These are phyloP conservation scores for Citeromyces hawaiiensis DNA, from an alignment of 1,139 yeast species.

Conservation along the genomic window DNA sequence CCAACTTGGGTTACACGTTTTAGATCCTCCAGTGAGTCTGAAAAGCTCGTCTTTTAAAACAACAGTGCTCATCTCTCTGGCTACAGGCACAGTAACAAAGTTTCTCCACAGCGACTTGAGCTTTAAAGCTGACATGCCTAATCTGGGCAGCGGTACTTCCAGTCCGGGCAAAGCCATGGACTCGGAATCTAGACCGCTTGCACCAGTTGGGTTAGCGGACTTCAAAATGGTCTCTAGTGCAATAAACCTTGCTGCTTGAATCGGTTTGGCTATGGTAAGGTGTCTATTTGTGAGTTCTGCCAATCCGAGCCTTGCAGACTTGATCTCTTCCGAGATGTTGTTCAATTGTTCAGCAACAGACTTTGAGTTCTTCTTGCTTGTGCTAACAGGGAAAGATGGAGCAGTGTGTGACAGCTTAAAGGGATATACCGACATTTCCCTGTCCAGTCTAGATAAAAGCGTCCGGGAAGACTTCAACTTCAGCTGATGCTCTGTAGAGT, in stretches of 20 bases:
- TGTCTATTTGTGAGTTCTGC: slow-evolving; percentile 74
- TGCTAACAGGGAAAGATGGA: slow-evolving; percentile 40
- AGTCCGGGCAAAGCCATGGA: slow-evolving; percentile 61
- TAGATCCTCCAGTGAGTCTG: slow-evolving; percentile 69
- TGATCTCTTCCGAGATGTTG: slow-evolving; percentile 35
- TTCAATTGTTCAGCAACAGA: slow-evolving; percentile 23
- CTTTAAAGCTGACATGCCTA: slow-evolving; percentile 55
- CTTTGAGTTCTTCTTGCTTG: slow-evolving; percentile 20
- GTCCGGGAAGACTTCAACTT: slow-evolving; percentile 66
- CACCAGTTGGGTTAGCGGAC: slow-evolving; percentile 50
- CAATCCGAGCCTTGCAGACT: slow-evolving; percentile 60
- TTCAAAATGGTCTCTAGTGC: slow-evolving; percentile 54
- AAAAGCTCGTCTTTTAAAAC: slow-evolving; percentile 46
- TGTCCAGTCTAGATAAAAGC: slow-evolving; percentile 59
- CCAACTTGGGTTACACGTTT: slow-evolving; percentile 66
- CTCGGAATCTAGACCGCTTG: slow-evolving; percentile 48
- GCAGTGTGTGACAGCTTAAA: slow-evolving; percentile 68
- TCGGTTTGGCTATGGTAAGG: slow-evolving; percentile 63
- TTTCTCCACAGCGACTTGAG: slow-evolving; percentile 50
- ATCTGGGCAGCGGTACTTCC: slow-evolving; percentile 59
- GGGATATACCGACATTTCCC: slow-evolving; percentile 74
- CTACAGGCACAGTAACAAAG: slow-evolving; percentile 39
- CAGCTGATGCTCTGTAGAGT: slow-evolving; percentile 56
- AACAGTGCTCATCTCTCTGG: slow-evolving; percentile 71
- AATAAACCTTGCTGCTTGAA: slow-evolving; percentile 56